Evolutionary conservation across 1,284 basidiomycete genomes (phyloP).

Genomic region (Fomitiporia mediterranea): DNA sequence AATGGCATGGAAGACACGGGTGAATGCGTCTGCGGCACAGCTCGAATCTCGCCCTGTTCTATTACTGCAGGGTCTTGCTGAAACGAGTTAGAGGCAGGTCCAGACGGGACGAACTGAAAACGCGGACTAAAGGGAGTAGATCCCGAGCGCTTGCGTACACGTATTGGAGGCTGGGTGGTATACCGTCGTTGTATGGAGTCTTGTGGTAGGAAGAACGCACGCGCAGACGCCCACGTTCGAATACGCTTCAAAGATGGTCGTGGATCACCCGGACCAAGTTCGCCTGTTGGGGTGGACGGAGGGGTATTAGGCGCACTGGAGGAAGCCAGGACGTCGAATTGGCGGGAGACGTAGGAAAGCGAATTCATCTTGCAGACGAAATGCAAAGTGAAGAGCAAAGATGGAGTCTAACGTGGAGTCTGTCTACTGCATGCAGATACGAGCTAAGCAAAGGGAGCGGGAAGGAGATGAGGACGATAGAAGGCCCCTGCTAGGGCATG

Average conservation of each 20-base stretch:
- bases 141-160: constrained; percentile 14
- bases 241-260: constrained; percentile 41
- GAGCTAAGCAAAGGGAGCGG: not conserved
- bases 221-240: constrained; percentile 51
- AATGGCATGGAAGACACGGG: constrained; percentile 28
- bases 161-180: constrained; percentile 22
- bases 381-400: not conserved
- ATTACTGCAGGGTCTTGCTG: too few species aligned
- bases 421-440: constrained; percentile 7
- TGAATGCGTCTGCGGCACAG: constrained; percentile 21
- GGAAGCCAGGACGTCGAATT: constrained; percentile 58
- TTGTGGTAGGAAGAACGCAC: constrained; percentile 43
- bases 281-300: constrained; percentile 18
- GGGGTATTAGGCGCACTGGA: constrained; percentile 31
- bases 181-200: constrained; percentile 25
- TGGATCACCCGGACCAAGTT: constrained; percentile 15
- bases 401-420: not conserved
- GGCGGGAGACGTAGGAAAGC: constrained; percentile 62
- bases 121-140: constrained; percentile 14
- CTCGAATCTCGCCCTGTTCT: too few species aligned
- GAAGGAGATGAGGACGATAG: not conserved
- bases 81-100: constrained; percentile 7
- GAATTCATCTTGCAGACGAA: constrained; percentile 56
- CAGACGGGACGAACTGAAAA: constrained; percentile 1
- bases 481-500: too few species aligned